These are phyloP conservation scores for Biscutella laevigata DNA, from an alignment of 441 rosid genomes.

Conservation along the genomic window DNA sequence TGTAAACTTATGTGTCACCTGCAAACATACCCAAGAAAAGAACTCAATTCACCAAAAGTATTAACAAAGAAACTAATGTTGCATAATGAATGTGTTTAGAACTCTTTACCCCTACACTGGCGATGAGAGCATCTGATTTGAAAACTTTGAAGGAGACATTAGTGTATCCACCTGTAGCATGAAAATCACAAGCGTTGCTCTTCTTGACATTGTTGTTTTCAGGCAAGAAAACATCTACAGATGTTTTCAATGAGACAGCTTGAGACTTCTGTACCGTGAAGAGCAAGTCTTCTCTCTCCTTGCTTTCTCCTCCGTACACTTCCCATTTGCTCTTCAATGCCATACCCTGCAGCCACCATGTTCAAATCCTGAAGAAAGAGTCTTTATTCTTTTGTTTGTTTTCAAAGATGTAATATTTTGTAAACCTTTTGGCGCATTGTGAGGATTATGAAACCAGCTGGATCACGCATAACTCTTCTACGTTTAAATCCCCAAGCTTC, in stretches of 20 bases:
- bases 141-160: slow-evolving; percentile 48
- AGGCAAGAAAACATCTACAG: slow-evolving; percentile 43
- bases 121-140: slow-evolving; percentile 40
- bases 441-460: slow-evolving; percentile 55
- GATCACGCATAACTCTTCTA: slow-evolving; percentile 47
- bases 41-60: background rate
- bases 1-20: slow-evolving; percentile 47
- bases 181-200: slow-evolving; percentile 36
- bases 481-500: slow-evolving; percentile 40
- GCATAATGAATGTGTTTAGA: background rate
- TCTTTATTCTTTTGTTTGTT: slow-evolving; percentile 19
- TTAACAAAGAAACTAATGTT: too few relatives aligned
- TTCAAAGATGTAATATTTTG: background rate
- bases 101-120: slow-evolving; percentile 43
- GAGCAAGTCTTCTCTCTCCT: slow-evolving; percentile 26
- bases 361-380: background rate
- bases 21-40: too few relatives aligned
- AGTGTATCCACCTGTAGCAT: slow-evolving; percentile 37
- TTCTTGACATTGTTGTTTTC: slow-evolving; percentile 25
- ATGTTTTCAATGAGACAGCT: slow-evolving; percentile 43
- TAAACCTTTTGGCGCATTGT: slow-evolving; percentile 55
- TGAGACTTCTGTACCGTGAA: slow-evolving; percentile 43
- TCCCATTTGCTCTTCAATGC: slow-evolving; percentile 44
- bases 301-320: slow-evolving; percentile 44
- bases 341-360: slow-evolving; percentile 22